Conservation (phyloP, 306 rosid species). For the Cucumis hystrix region DNA sequence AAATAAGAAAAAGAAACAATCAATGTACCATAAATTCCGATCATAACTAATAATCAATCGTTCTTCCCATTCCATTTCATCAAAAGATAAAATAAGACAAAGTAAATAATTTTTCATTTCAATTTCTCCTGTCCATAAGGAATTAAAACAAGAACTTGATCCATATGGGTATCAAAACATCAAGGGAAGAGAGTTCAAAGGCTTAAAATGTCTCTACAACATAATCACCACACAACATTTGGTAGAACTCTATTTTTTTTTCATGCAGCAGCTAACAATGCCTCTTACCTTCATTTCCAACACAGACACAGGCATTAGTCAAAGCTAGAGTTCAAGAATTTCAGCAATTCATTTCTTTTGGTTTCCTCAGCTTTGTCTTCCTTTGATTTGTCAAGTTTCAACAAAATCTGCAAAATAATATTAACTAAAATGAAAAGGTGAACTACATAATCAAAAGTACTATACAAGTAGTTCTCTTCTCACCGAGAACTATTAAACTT, state of each 20-base stretch:
- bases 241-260: neutral
- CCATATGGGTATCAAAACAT: neutral
- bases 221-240: neutral
- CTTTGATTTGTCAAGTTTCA: slow-evolving; percentile 86
- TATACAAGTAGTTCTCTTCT: neutral
- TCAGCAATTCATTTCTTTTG: slow-evolving; percentile 85
- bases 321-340: slow-evolving; percentile 91
- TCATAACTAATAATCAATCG: neutral
- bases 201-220: neutral
- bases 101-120: neutral
- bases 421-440: neutral
- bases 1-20: neutral
- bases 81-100: neutral
- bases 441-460: neutral
- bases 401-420: slow-evolving; percentile 44
- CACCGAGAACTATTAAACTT: neutral
- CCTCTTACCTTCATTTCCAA: neutral
- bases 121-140: neutral
- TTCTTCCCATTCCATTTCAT: neutral
- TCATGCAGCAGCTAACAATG: neutral
- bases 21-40: neutral
- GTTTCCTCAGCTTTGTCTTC: slow-evolving; percentile 86
- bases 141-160: neutral
- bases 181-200: neutral
- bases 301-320: slow-evolving; percentile 24